A percentile compares a stretch with the other conserved stretches of the same genome.
phyloP scores from a whole-genome alignment of 2,329 filamentous ascomycete genomes.

The Aureobasidium pullulans region DNA sequence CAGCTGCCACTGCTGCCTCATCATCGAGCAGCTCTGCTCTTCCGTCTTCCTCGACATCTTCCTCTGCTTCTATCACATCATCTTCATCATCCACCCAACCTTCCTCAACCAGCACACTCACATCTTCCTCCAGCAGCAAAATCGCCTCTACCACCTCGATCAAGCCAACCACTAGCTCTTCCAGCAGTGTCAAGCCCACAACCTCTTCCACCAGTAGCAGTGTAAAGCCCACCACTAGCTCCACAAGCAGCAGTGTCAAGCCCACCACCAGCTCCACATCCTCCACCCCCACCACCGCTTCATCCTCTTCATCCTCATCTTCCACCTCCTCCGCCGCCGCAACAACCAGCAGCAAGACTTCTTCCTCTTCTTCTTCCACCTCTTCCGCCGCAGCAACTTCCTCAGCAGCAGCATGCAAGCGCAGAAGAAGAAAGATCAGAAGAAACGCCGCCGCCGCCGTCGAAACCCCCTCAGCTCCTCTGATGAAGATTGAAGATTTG shows the following conservation, averaged over 20 bases:
- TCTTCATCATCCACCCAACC: neutral
- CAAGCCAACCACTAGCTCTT: neutral
- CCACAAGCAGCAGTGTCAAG: neutral
- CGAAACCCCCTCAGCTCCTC: neutral
- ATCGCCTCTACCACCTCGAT: neutral
- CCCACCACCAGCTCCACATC: neutral
- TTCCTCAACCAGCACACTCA: slow-evolving; percentile 8
- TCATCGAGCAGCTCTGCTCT: neutral
- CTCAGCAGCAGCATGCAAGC: neutral
- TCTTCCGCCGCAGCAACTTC: neutral
- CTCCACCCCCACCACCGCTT: neutral
- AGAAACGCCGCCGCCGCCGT: neutral
- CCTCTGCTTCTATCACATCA: neutral
- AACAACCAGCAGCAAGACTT: neutral
- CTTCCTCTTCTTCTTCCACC: neutral
- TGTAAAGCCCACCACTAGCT: neutral
- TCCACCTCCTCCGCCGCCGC: neutral
- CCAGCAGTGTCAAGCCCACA: neutral
- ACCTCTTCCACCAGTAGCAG: neutral
- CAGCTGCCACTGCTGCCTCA: neutral
- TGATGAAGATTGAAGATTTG: neutral
- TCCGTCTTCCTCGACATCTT: neutral
- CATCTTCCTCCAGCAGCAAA: neutral
- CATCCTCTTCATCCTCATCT: neutral
- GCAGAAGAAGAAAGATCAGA: slow-evolving; percentile 8